These are phyloP conservation scores for Pisolithus albus DNA, from an alignment of 768 basidiomycete genomes.

Conservation along the genomic window DNA sequence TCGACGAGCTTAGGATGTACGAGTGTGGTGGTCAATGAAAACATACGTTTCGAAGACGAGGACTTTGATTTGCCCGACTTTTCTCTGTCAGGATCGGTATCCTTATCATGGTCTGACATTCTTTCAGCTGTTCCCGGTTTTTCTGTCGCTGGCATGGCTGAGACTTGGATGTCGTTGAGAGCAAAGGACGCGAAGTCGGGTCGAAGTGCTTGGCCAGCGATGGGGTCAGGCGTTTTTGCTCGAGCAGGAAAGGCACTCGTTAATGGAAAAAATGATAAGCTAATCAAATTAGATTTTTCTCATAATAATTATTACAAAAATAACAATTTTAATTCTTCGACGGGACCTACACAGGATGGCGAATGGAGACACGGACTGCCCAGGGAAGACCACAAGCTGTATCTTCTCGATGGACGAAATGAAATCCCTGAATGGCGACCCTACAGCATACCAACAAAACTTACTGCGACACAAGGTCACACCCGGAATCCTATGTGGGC, in stretches of 20 bases:
- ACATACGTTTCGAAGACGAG: constrained; percentile 28
- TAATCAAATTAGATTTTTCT: not conserved
- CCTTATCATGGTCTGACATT: constrained; percentile 12
- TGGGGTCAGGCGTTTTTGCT: not conserved
- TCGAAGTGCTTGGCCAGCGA: not conserved
- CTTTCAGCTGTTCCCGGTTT: constrained; percentile 13
- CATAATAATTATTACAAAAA: not conserved
- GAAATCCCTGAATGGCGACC: no score
- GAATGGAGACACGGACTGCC: not conserved
- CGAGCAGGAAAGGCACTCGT: constrained; percentile 1
- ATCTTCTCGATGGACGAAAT: no score
- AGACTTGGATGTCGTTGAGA: not conserved
- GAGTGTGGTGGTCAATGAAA: constrained; percentile 1
- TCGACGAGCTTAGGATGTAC: not conserved
- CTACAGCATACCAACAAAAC: no score
- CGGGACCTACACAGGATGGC: not conserved
- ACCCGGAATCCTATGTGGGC: no score
- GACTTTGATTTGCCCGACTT: constrained; percentile 18
- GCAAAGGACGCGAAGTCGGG: not conserved
- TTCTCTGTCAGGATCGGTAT: constrained; percentile 16
- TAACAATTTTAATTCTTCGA: not conserved
- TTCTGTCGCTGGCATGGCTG: constrained; percentile 18
- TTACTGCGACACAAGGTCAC: no score
- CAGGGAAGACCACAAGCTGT: no score
- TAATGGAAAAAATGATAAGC: constrained; percentile 6